phyloP scores from a whole-genome alignment of 305 asterid species.

The Salvia sclarea region DNA sequence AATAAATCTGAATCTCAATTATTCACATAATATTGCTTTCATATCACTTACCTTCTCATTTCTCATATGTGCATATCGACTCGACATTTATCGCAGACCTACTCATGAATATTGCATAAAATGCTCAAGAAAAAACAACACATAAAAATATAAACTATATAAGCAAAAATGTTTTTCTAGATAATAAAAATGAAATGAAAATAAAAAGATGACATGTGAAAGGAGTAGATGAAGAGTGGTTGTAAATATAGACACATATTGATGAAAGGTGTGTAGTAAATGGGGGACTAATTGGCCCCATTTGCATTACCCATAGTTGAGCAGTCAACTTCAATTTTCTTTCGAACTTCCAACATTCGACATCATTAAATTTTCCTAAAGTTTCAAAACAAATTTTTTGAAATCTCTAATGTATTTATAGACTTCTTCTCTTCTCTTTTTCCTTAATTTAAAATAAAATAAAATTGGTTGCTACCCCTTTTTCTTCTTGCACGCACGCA shows the following conservation, averaged over 20 bases:
- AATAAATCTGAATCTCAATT: too few species aligned
- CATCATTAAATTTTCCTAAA: slow-evolving; percentile 44
- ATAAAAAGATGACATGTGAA: slow-evolving; percentile 39
- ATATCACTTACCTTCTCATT: too few species aligned
- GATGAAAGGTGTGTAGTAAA: slow-evolving; percentile 54
- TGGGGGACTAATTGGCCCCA: slow-evolving; percentile 77
- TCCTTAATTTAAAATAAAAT: not conserved
- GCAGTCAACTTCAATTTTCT: slow-evolving; percentile 72
- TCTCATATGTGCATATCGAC: too few species aligned
- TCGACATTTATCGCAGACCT: not conserved
- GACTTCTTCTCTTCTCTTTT: slow-evolving; percentile 18
- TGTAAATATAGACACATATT: slow-evolving; percentile 42
- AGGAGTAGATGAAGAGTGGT: slow-evolving; percentile 34
- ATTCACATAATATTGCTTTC: too few species aligned
- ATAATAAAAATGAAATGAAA: not conserved
- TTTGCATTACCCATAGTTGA: slow-evolving; percentile 51
- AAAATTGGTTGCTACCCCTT: not conserved
- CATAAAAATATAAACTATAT: not conserved
- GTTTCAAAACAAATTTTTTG: slow-evolving; percentile 22
- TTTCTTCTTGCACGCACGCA: slow-evolving; percentile 67
- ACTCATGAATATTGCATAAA: too few species aligned
- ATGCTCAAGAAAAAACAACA: not conserved
- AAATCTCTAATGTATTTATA: slow-evolving; percentile 15
- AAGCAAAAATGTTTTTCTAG: not conserved
- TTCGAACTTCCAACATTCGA: slow-evolving; percentile 54